These are phyloP conservation scores for Triangularia setosa DNA, from an alignment of 2,329 filamentous ascomycete genomes.

Conservation along the genomic window DNA sequence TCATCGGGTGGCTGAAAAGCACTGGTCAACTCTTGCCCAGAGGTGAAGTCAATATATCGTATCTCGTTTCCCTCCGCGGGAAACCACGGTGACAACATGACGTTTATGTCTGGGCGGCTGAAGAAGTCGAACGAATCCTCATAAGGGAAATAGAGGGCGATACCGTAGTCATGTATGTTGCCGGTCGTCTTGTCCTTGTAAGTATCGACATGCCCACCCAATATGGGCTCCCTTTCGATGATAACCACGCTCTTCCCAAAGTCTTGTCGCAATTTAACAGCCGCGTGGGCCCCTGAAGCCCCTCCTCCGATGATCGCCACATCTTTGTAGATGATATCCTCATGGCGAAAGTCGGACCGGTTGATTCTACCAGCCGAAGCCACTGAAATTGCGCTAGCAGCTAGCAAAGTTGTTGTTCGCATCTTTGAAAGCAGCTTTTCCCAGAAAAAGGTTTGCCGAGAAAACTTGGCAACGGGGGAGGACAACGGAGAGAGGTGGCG, in stretches of 20 bases:
- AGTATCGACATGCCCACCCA: conserved; percentile 16
- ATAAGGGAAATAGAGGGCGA: conserved; percentile 15
- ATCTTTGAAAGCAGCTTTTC: too few species aligned
- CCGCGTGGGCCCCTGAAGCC: conserved; percentile 12
- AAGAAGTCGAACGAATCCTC: conserved; percentile 13
- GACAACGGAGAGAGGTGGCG: not conserved
- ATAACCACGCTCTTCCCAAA: conserved; percentile 9
- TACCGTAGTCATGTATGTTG: conserved; percentile 7
- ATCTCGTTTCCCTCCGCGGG: conserved; percentile 7
- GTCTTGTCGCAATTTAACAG: not conserved
- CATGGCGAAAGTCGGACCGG: not conserved
- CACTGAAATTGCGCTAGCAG: not conserved
- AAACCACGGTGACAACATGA: not conserved
- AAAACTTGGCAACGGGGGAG: not conserved
- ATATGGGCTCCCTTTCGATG: conserved; percentile 6
- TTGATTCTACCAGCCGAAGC: not conserved
- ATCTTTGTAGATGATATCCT: conserved; percentile 8
- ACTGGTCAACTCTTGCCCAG: conserved; percentile 3
- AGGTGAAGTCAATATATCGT: conserved; percentile 13
- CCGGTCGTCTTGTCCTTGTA: conserved; percentile 8
- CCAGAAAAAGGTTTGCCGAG: not conserved
- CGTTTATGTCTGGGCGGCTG: conserved; percentile 8
- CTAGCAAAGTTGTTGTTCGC: not conserved
- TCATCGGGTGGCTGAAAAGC: not conserved
- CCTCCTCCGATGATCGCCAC: conserved; percentile 12